A percentile compares a stretch with the other conserved stretches of the same genome.
These are phyloP conservation scores for Chytriomyces hyalinus DNA, from an alignment of 192 early-diverging fungal species.

Conservation along the genomic window DNA sequence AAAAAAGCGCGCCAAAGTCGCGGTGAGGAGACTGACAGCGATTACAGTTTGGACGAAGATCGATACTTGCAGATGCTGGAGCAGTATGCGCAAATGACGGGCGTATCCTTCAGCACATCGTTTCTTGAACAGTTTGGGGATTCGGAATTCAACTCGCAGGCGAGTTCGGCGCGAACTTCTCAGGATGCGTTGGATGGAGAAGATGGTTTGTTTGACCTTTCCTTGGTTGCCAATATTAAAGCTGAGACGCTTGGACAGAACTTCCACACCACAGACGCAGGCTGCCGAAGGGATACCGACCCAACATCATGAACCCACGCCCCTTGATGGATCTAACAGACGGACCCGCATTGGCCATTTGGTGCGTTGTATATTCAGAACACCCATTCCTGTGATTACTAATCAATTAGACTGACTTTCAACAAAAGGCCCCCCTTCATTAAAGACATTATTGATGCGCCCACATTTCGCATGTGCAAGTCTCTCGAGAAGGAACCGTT, in stretches of 20 bases:
- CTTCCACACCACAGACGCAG: constrained; percentile 11
- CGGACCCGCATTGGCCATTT: constrained; percentile 11
- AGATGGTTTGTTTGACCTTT: neutral
- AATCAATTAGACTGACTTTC: neutral
- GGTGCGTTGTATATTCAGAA: neutral
- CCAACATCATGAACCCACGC: constrained; percentile 22
- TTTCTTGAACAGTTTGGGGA: constrained; percentile 19
- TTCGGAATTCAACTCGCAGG: neutral
- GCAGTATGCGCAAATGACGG: constrained; percentile 26
- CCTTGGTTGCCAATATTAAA: no score
- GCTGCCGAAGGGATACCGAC: constrained; percentile 21
- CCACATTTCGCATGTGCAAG: neutral
- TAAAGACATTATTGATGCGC: neutral
- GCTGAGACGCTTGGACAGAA: neutral
- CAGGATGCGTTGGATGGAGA: neutral
- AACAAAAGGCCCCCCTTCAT: constrained; percentile 18
- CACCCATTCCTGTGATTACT: neutral
- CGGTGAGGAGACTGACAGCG: neutral
- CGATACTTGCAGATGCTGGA: constrained; percentile 18
- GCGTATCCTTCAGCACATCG: constrained; percentile 15
- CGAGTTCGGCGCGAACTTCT: neutral
- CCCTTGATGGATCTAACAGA: constrained; percentile 12
- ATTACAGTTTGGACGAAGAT: constrained; percentile 11
- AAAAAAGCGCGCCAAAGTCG: neutral
- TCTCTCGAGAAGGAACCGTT: neutral